Conservation (phyloP, 2,329 filamentous ascomycete genomes). For the Cytospora paraplurivora region DNA sequence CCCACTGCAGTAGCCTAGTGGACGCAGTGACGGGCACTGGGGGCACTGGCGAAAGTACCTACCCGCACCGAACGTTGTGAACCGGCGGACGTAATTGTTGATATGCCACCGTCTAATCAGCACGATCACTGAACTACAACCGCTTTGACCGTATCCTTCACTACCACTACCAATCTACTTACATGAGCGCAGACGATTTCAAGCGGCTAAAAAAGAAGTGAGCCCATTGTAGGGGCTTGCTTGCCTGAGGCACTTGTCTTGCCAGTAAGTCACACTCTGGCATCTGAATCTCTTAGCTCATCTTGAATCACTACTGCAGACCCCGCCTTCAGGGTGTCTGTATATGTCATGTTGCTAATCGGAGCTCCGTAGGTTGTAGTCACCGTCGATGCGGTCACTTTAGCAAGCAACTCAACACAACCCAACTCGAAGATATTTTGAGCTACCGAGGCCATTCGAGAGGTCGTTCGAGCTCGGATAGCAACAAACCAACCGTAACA, state of each 20-base stretch:
- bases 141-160: neutral
- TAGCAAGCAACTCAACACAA: neutral
- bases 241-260: neutral
- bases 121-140: neutral
- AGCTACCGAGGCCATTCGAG: slow-evolving; percentile 3
- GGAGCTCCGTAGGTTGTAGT: neutral
- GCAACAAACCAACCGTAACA: neutral
- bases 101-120: neutral
- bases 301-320: slow-evolving; percentile 5
- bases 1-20: slow-evolving; percentile 11
- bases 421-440: neutral
- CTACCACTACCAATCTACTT: neutral
- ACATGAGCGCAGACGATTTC: neutral
- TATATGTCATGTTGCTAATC: neutral
- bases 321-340: slow-evolving; percentile 14
- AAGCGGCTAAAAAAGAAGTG: neutral
- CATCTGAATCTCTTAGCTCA: neutral
- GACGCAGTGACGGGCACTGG: slow-evolving; percentile 15
- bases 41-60: neutral
- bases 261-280: slow-evolving; percentile 13
- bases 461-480: neutral
- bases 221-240: neutral
- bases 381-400: neutral
- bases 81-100: neutral
- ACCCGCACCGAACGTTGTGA: slow-evolving; percentile 4